Conservation (phyloP, 805 yeast species). For the Blastobotrys peoriensis region DNA sequence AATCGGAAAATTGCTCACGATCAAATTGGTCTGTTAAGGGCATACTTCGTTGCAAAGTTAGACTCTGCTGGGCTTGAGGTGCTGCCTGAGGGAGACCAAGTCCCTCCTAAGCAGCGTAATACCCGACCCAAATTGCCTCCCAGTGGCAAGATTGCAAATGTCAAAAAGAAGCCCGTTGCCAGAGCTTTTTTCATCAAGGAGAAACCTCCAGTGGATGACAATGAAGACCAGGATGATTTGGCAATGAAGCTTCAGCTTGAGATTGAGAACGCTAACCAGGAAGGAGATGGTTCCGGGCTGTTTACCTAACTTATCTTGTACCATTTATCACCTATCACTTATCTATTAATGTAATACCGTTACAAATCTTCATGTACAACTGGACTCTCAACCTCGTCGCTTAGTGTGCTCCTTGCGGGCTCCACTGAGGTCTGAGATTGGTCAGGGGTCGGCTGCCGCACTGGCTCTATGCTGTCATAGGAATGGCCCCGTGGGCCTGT, state of each 20-base stretch:
- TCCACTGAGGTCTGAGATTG: no score
- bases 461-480: no score
- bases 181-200: slow-evolving; percentile 18
- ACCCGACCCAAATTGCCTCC: slow-evolving; percentile 82
- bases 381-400: no score
- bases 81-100: slow-evolving; percentile 73
- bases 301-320: not conserved
- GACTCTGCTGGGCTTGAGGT: slow-evolving; percentile 20
- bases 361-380: not conserved
- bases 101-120: slow-evolving; percentile 72
- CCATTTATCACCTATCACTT: not conserved
- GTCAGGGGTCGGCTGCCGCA: no score
- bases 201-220: slow-evolving; percentile 3
- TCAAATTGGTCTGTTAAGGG: slow-evolving; percentile 54
- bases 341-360: not conserved
- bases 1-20: slow-evolving; percentile 44
- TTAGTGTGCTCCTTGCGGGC: no score
- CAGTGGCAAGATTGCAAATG: slow-evolving; percentile 70
- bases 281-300: not conserved
- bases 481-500: no score
- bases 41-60: slow-evolving; percentile 39
- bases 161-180: slow-evolving; percentile 45
- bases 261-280: slow-evolving; percentile 5
- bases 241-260: slow-evolving; percentile 5
- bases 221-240: slow-evolving; percentile 7